Evolutionary conservation across 192 early-diverging fungal genomes (phyloP).

Genomic region (Jimgerdemannia flammicorona): DNA sequence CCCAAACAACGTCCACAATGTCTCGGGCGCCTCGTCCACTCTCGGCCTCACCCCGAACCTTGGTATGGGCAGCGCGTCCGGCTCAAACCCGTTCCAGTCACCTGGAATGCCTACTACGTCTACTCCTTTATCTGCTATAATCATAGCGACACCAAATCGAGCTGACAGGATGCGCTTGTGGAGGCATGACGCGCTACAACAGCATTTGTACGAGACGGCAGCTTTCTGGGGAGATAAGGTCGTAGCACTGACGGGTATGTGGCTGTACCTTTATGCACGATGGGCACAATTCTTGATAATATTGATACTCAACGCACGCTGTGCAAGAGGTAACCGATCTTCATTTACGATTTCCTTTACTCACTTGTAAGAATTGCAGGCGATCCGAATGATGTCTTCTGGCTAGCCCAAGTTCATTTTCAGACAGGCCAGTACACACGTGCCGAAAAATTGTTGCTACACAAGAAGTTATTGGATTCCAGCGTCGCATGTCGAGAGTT

Average conservation of each 20-base stretch:
- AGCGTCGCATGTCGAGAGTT: conserved; percentile 47
- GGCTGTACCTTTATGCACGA: neutral
- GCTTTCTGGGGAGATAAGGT: conserved; percentile 69
- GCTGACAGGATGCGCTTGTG: conserved; percentile 46
- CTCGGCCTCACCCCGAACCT: neutral
- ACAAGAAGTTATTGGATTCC: conserved; percentile 31
- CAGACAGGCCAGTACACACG: conserved; percentile 41
- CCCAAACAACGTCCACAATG: neutral
- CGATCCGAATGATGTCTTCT: conserved; percentile 42
- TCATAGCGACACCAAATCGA: conserved; percentile 1
- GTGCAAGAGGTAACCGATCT: neutral
- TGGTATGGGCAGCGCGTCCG: neutral
- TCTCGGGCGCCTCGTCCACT: conserved; percentile 3
- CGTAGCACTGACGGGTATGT: conserved; percentile 51
- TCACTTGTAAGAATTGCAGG: conserved; percentile 17
- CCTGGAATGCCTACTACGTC: neutral
- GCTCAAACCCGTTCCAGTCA: neutral
- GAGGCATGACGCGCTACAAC: conserved; percentile 48
- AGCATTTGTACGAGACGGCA: conserved; percentile 49
- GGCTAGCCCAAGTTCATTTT: conserved; percentile 46
- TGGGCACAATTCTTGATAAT: neutral
- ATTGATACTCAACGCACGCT: neutral
- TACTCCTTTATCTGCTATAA: neutral
- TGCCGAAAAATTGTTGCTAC: conserved; percentile 40
- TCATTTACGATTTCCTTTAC: neutral